Base-by-base conservation (phyloP, 352 stramenopile genomes). In the Phytophthora constricta region DNA sequence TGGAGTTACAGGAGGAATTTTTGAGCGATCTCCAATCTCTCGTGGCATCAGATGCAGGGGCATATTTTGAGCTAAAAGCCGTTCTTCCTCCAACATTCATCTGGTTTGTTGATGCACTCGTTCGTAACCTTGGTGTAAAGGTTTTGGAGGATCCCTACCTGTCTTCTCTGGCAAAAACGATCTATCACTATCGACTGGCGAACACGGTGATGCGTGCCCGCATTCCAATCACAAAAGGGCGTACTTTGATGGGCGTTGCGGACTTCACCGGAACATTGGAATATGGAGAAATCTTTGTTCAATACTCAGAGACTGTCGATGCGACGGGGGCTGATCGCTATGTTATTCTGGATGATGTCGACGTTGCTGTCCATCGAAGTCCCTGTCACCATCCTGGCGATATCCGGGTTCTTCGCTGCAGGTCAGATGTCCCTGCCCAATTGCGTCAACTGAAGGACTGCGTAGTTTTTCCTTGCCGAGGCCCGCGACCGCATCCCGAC, bases 381-480 rank as follows among this genome's bases (percentile, higher is more conserved):
- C 88, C 88, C 0, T 93, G 84, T 33, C 84, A 95, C 34, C 86
- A 93, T 45, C 84, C 84, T 37, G 86, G 86, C 5, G 88, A 96
- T 66, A 70, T 96, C 23, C 82, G 86, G 1, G 72, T 93, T 11
- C 64, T 96, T 34, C 60, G 62, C 20, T 94, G 86, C 37, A 75
- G 58, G 52, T 45, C 70, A 2, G 63, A 89, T 25, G 77, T 93
- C 1, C 86, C 83, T 4, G 42, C 23, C 1, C 58, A 81, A 48
- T 56, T 96, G 14, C 61, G 59, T 17, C 61, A 66, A 8, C 65
- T 96, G 2, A 80, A 76, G 14, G 83, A 94, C 50, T 91, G 83
- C 41, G 76, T 96, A 27, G 88, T 93, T 16, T 96, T 96, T 60
- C 87, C 88, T 11, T 87, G 62, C n/a, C 52, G 78, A 43, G 88